Conservation (phyloP, 345 rosid genomes). For the Citrus australasica region DNA sequence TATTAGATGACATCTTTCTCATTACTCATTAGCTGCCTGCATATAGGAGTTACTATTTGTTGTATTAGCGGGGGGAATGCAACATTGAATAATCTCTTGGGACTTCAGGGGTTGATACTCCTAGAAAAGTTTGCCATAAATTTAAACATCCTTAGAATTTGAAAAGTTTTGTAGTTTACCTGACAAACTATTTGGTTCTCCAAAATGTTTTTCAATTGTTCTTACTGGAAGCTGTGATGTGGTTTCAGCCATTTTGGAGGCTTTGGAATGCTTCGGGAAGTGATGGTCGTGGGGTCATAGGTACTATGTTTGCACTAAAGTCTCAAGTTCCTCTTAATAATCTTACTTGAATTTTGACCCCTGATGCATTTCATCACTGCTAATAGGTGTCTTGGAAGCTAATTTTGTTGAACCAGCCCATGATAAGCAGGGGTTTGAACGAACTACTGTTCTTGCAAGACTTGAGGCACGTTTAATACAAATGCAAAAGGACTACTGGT, state of each 20-base stretch:
- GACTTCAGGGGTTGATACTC: background rate
- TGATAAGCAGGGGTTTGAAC: constrained; percentile 96
- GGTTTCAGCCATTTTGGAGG: constrained; percentile 94
- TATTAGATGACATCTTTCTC: background rate
- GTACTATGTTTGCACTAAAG: constrained; percentile 29
- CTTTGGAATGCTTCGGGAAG: constrained; percentile 91
- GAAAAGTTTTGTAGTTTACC: background rate
- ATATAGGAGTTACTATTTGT: background rate
- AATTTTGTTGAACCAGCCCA: constrained; percentile 97
- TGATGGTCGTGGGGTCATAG: constrained; percentile 95
- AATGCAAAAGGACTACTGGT: constrained; percentile 91
- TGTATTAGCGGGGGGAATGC: background rate
- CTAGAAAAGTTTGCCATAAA: background rate
- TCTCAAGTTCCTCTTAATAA: background rate
- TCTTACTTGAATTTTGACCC: background rate
- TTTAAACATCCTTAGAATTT: background rate
- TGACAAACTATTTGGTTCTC: background rate
- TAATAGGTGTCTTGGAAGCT: constrained; percentile 84
- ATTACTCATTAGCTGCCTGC: background rate
- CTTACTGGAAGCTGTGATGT: constrained; percentile 6
- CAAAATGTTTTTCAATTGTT: background rate
- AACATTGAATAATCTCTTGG: background rate
- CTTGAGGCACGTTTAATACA: constrained; percentile 72
- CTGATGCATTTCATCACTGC: constrained; percentile 22
- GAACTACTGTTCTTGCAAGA: constrained; percentile 85